Conservation (phyloP, 495 filamentous ascomycete species). For the Trichoderma gamsii region DNA sequence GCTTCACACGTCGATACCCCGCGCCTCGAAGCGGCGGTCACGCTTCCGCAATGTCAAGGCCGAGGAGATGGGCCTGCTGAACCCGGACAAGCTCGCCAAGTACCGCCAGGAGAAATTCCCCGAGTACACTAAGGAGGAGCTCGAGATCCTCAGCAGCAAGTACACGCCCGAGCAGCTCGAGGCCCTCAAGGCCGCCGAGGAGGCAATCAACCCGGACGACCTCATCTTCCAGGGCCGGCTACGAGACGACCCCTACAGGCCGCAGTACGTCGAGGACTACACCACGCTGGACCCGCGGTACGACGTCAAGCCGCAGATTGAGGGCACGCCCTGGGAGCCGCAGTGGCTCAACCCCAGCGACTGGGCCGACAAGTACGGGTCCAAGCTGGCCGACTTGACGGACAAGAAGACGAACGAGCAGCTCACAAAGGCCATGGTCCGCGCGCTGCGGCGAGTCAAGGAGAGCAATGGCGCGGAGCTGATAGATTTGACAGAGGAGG, state of each 20-base stretch:
- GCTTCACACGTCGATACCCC: constrained; percentile 43
- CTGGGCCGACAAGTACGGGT: constrained; percentile 30
- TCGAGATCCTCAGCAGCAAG: constrained; percentile 50
- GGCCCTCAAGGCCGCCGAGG: constrained; percentile 83
- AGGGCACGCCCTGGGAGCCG: constrained; percentile 16
- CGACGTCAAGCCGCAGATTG: constrained; percentile 13
- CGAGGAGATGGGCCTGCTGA: constrained; percentile 36
- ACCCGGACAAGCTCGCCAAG: constrained; percentile 34
- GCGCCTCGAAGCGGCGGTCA: constrained; percentile 32
- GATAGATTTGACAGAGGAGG: constrained; percentile 23
- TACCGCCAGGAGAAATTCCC: constrained; percentile 47
- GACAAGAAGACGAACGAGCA: constrained; percentile 14
- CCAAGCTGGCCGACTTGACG: constrained; percentile 29
- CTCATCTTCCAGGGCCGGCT: constrained; percentile 63
- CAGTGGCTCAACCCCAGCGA: constrained; percentile 40
- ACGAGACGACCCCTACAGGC: constrained; percentile 61
- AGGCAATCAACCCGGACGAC: constrained; percentile 71
- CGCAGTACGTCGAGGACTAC: constrained; percentile 84
- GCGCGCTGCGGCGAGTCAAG: constrained; percentile 22
- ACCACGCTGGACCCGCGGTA: constrained; percentile 55
- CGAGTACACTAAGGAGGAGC: constrained; percentile 64
- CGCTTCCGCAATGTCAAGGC: constrained; percentile 41
- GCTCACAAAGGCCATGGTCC: constrained; percentile 17
- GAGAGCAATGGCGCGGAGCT: constrained; percentile 35
- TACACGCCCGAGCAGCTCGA: constrained; percentile 77